Base-by-base conservation (phyloP, 2,329 filamentous ascomycete species). In the Akanthomyces uredinophilus region DNA sequence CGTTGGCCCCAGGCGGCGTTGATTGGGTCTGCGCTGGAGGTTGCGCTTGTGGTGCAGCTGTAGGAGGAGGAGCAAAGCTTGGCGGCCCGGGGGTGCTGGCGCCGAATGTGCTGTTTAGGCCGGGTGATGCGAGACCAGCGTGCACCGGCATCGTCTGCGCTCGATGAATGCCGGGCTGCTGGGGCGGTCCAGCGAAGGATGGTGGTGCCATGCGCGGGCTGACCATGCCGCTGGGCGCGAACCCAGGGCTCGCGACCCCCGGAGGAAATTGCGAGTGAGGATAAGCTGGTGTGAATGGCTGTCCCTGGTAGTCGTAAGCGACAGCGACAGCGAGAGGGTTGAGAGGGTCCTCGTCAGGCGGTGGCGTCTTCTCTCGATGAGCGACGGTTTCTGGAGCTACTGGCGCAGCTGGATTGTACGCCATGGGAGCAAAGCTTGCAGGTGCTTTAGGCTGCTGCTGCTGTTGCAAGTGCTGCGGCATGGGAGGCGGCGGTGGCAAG, bases 401-500 rank as follows among this genome's bases (percentile, higher is more conserved):
- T 5, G 90, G 90, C 1, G 90, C 89, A 0, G 90, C 90, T 3
- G 90, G 90, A 70, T 93, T 93, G 71, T 93, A 93, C 2, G 88
- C 84, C 77, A 91, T 86, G 0, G 88, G 87, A 8, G 75, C 79
- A 67, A 87, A 88, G 68, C 69, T 80, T 39, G 77, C 68, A 10
- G 57, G 37, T 29, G 59, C 39, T 41, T 59, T 39, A 2, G 41
- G 27, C 10, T 27, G 50, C 47, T 60, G 58, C 41, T 63, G 64
- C 47, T 37, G 67, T 61, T 16, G 66, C 67, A 20, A 65, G 64
- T 39, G 73, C 76, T 63, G 71, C 74, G 50, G 73, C 74, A 66
- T 69, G 72, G 63, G 71, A 58, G 27, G 64, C 59, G 44, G 66
- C 32, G 13, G 67, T 59, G 37, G 66, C 65, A 22, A 66, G 66